Evolutionary conservation across 202 grass and related monocot species (phyloP).

Genomic region (Bolboschoenoplectus hybrid): DNA sequence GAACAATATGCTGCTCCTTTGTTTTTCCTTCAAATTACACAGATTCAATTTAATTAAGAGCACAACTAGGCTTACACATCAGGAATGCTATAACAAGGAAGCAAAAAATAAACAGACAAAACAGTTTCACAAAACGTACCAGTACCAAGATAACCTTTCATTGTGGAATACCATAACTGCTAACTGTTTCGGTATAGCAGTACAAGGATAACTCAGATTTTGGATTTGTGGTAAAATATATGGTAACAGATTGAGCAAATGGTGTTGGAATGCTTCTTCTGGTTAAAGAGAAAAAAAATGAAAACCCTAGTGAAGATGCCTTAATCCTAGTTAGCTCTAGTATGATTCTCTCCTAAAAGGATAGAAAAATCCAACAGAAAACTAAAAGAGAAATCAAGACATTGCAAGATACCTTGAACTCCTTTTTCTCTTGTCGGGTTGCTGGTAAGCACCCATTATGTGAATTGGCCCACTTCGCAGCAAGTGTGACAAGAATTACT

Average conservation of each 20-base stretch:
- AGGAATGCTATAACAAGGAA: not conserved
- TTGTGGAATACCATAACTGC: constrained; percentile 2
- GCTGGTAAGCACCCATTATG: constrained; percentile 73
- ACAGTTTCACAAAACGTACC: not conserved
- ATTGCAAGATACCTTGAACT: constrained; percentile 75
- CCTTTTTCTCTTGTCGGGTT: constrained; percentile 94
- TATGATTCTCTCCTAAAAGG: not conserved
- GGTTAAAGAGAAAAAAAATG: not conserved
- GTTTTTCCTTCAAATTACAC: constrained; percentile 3
- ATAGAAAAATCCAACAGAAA: not conserved
- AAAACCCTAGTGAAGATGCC: not conserved
- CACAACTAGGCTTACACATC: constrained; percentile 7
- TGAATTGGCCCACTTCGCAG: constrained; percentile 80
- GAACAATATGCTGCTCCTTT: not conserved
- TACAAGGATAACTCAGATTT: not conserved
- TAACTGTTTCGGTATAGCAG: constrained; percentile 1
- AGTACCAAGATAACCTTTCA: not conserved
- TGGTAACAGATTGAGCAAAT: not conserved
- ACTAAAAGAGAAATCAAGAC: constrained; percentile 19
- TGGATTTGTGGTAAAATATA: not conserved
- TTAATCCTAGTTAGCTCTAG: not conserved
- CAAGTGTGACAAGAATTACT: constrained; percentile 81
- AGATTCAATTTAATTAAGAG: constrained; percentile 10
- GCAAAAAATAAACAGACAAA: not conserved
- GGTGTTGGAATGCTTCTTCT: not conserved